These are phyloP conservation scores for Elaphomyces granulatus DNA, from an alignment of 495 filamentous ascomycete species.

Conservation along the genomic window DNA sequence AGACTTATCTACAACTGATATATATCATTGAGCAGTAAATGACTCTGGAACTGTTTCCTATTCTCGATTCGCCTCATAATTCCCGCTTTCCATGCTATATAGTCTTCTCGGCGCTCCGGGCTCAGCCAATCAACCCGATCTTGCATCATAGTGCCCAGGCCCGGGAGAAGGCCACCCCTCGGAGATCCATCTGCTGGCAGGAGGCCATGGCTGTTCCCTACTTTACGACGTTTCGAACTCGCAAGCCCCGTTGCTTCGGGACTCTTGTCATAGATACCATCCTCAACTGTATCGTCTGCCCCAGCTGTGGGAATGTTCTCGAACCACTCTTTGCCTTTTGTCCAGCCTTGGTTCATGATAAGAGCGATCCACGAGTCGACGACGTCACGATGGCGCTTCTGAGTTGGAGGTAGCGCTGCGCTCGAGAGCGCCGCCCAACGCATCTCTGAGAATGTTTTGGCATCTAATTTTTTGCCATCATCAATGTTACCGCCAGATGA, in stretches of 20 bases:
- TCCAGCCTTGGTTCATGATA: slow-evolving; percentile 45
- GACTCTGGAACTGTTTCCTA: too few relatives aligned
- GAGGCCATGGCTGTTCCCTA: neutral
- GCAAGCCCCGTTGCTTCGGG: slow-evolving; percentile 17
- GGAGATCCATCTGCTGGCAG: slow-evolving; percentile 5
- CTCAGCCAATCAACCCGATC: slow-evolving; percentile 68
- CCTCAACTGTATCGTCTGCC: slow-evolving; percentile 26
- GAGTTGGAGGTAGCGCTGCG: slow-evolving; percentile 21
- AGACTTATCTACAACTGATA: too few relatives aligned
- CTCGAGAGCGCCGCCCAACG: slow-evolving; percentile 31
- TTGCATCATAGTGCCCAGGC: slow-evolving; percentile 72
- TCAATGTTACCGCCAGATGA: slow-evolving; percentile 11
- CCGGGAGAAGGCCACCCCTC: slow-evolving; percentile 34
- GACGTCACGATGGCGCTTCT: slow-evolving; percentile 32
- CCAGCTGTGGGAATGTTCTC: slow-evolving; percentile 34
- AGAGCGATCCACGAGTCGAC: slow-evolving; percentile 45
- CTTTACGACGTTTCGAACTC: slow-evolving; percentile 15
- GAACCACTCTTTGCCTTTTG: slow-evolving; percentile 52
- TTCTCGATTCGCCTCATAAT: too few relatives aligned
- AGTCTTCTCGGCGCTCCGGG: slow-evolving; percentile 51
- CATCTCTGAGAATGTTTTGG: slow-evolving; percentile 35
- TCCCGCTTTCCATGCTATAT: slow-evolving; percentile 54
- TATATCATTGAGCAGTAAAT: too few relatives aligned
- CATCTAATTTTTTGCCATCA: slow-evolving; percentile 34
- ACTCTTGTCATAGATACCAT: slow-evolving; percentile 27